These are phyloP conservation scores for Groenewaldozyma tartarivorans DNA, from an alignment of 805 yeast species.

Conservation along the genomic window DNA sequence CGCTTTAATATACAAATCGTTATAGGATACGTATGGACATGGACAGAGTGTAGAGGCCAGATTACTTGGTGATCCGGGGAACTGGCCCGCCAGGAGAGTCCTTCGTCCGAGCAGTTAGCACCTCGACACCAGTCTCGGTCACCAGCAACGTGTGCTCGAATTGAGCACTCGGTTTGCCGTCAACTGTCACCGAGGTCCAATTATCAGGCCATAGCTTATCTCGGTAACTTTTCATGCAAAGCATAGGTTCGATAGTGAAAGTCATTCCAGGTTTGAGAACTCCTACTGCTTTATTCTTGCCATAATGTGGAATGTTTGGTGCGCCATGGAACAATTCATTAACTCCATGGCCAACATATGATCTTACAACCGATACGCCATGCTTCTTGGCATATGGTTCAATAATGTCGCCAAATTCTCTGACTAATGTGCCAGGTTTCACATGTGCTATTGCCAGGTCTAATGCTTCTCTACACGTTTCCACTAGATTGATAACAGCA, in stretches of 20 bases:
- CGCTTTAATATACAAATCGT: no score
- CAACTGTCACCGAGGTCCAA: constrained; percentile 89
- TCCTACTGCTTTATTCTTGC: constrained; percentile 86
- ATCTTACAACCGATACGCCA: constrained; percentile 76
- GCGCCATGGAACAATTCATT: constrained; percentile 81
- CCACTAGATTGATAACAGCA: constrained; percentile 81
- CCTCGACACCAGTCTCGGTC: constrained; percentile 89
- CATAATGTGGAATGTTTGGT: constrained; percentile 92
- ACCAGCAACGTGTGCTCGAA: constrained; percentile 86
- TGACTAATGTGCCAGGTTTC: constrained; percentile 85
- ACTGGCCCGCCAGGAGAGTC: constrained; percentile 86
- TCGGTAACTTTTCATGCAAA: constrained; percentile 70
- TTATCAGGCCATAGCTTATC: constrained; percentile 94
- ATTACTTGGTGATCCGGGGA: no score
- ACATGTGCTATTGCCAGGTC: constrained; percentile 75
- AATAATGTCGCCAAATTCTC: constrained; percentile 78
- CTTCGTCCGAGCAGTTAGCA: constrained; percentile 71
- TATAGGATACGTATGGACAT: no score
- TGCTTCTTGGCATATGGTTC: constrained; percentile 76
- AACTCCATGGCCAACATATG: constrained; percentile 92
- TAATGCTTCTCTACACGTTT: constrained; percentile 80
- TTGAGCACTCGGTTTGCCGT: constrained; percentile 86
- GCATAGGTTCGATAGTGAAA: constrained; percentile 97
- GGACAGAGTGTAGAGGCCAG: no score
- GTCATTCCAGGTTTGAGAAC: constrained; percentile 93